Evolutionary conservation across 345 rosid genomes (phyloP).

Genomic region (Kernera saxatilis): DNA sequence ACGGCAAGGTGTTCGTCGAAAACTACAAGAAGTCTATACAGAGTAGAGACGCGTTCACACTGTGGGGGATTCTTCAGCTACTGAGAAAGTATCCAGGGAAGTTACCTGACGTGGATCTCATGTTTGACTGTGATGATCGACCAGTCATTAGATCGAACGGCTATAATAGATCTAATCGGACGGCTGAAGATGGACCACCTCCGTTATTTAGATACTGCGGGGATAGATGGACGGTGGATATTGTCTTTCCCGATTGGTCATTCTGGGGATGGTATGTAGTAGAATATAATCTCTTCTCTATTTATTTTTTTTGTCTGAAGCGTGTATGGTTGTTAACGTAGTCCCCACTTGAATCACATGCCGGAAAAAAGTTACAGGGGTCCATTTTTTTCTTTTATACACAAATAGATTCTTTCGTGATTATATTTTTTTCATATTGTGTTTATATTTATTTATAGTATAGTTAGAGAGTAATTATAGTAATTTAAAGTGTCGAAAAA

Average conservation of each 20-base stretch:
- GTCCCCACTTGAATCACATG: constrained; percentile 30
- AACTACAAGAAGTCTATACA: constrained; percentile 47
- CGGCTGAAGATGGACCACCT: constrained; percentile 31
- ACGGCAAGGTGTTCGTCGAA: constrained; percentile 52
- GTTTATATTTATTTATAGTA: not conserved
- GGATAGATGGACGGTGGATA: constrained; percentile 32
- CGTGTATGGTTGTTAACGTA: constrained; percentile 24
- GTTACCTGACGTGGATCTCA: constrained; percentile 61
- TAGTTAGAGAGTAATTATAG: not conserved
- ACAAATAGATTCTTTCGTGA: not conserved
- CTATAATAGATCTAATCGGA: not conserved
- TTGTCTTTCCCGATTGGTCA: constrained; percentile 49
- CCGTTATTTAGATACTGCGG: constrained; percentile 48
- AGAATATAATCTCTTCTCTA: not conserved
- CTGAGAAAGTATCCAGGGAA: constrained; percentile 57
- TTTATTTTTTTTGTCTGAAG: not conserved
- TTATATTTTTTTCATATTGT: not conserved
- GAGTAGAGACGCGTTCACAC: constrained; percentile 46
- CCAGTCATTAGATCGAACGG: constrained; percentile 36
- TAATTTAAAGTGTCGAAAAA: not conserved
- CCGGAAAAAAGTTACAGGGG: not conserved
- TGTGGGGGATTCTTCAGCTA: constrained; percentile 69
- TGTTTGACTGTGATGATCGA: constrained; percentile 62
- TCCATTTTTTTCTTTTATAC: not conserved
- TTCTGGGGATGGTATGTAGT: constrained; percentile 52